Conservation (phyloP, 83 land plant genomes). For the Diphasiastrum complanatum region DNA sequence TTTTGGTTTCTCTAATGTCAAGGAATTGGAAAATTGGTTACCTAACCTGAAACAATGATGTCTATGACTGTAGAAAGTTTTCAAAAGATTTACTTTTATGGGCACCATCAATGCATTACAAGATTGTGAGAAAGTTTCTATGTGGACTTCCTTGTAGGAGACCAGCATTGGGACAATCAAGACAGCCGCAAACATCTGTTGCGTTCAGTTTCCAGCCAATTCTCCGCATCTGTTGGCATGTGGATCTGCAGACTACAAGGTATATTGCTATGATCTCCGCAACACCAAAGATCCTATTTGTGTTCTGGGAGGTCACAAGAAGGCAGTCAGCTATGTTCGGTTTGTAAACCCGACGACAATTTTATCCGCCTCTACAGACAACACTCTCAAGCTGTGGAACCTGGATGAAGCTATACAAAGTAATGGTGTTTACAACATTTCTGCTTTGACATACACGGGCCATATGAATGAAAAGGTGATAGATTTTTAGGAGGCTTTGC, state of each 20-base stretch:
- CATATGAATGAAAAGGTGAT: slow-evolving; percentile 96
- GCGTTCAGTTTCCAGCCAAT: slow-evolving; percentile 83
- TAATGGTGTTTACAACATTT: slow-evolving; percentile 47
- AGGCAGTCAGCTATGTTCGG: slow-evolving; percentile 84
- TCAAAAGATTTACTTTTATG: too few species aligned
- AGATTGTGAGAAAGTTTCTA: not conserved
- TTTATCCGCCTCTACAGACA: slow-evolving; percentile 92
- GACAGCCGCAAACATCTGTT: slow-evolving; percentile 78
- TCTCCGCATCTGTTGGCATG: slow-evolving; percentile 61
- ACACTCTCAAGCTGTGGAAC: slow-evolving; percentile 84
- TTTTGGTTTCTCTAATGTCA: too few species aligned
- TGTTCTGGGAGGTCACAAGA: slow-evolving; percentile 63
- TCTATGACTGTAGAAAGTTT: too few species aligned
- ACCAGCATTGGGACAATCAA: slow-evolving; percentile 59
- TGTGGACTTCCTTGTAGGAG: slow-evolving; percentile 39
- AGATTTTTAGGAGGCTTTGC: too few species aligned
- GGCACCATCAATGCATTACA: not conserved
- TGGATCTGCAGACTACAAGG: slow-evolving; percentile 89
- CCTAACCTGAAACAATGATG: too few species aligned
- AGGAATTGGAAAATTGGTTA: too few species aligned
- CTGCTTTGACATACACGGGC: slow-evolving; percentile 61
- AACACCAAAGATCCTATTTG: slow-evolving; percentile 64
- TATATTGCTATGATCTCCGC: slow-evolving; percentile 79
- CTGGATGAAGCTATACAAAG: slow-evolving; percentile 41
- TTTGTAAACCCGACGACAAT: slow-evolving; percentile 60